Conservation (phyloP, 306 rosid species). For the Cicer bijugum region DNA sequence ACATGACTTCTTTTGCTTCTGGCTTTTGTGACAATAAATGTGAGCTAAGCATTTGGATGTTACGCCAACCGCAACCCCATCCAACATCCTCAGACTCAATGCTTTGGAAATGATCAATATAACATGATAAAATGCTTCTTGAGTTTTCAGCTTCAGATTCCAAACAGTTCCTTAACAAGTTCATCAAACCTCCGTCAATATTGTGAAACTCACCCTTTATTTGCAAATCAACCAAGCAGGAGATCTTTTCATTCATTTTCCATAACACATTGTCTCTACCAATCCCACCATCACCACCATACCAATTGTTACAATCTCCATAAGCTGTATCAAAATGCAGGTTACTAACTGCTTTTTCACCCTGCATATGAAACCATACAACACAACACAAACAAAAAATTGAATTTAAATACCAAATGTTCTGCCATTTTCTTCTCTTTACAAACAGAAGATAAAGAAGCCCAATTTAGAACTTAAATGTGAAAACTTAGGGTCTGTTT, state of each 20-base stretch:
- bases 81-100: slow-evolving; percentile 67
- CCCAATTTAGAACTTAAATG: not conserved
- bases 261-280: slow-evolving; percentile 42
- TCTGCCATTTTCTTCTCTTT: not conserved
- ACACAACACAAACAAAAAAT: slow-evolving; percentile 13
- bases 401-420: not conserved
- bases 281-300: slow-evolving; percentile 40
- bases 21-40: slow-evolving; percentile 66
- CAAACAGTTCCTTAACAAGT: slow-evolving; percentile 68
- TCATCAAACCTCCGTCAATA: slow-evolving; percentile 71
- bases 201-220: slow-evolving; percentile 53
- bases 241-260: slow-evolving; percentile 52
- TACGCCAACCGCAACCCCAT: slow-evolving; percentile 96
- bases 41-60: slow-evolving; percentile 82
- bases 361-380: slow-evolving; percentile 46
- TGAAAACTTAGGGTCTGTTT: not conserved
- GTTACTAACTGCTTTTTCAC: slow-evolving; percentile 39
- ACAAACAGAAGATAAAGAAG: slow-evolving; percentile 28
- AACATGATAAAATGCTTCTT: slow-evolving; percentile 61
- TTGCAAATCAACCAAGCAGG: slow-evolving; percentile 66
- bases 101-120: slow-evolving; percentile 82
- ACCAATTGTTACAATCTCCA: slow-evolving; percentile 42
- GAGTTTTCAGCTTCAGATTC: slow-evolving; percentile 63
- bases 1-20: slow-evolving; percentile 64
- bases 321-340: slow-evolving; percentile 41